Conservation (phyloP, 352 stramenopile genomes). For the Phytophthora litchii region DNA sequence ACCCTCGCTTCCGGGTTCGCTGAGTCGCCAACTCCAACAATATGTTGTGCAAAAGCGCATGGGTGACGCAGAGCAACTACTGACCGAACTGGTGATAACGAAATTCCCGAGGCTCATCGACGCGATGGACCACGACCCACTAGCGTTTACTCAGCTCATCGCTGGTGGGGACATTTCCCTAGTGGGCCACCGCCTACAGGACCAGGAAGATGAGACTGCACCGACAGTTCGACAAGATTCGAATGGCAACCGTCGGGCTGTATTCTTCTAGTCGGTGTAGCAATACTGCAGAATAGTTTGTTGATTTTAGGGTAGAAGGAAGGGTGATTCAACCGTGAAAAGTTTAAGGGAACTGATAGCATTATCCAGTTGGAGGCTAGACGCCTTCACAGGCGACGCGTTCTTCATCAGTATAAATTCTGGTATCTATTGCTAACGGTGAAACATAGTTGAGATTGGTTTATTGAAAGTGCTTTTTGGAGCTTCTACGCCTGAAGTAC, state of each 20-base stretch:
- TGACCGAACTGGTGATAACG: conserved; percentile 65
- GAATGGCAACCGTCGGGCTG: conserved; percentile 28
- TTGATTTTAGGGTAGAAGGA: conserved; percentile 23
- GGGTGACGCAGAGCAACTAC: conserved; percentile 60
- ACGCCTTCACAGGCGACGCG: too few species aligned
- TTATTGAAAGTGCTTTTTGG: too few species aligned
- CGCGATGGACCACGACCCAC: conserved; percentile 81
- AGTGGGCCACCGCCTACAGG: conserved; percentile 29
- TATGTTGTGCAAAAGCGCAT: conserved; percentile 45
- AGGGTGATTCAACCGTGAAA: not conserved
- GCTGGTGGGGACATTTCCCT: conserved; percentile 46
- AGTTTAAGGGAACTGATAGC: too few species aligned
- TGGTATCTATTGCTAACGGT: too few species aligned
- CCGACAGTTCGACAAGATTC: conserved; percentile 24
- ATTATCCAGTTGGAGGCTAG: too few species aligned
- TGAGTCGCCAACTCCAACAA: conserved; percentile 41
- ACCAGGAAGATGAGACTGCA: conserved; percentile 20
- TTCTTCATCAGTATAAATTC: too few species aligned
- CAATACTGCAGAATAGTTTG: conserved; percentile 16
- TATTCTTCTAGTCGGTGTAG: conserved; percentile 32
- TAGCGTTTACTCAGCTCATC: conserved; percentile 76
- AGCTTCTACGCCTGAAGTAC: too few species aligned
- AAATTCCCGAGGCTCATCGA: conserved; percentile 75
- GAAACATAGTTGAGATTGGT: too few species aligned
- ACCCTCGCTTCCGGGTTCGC: conserved; percentile 24